Percentiles rank a stretch among this genome's conserved stretches.
Conservation (phyloP, 352 stramenopile species). For the Thalassiosira oceanica region DNA sequence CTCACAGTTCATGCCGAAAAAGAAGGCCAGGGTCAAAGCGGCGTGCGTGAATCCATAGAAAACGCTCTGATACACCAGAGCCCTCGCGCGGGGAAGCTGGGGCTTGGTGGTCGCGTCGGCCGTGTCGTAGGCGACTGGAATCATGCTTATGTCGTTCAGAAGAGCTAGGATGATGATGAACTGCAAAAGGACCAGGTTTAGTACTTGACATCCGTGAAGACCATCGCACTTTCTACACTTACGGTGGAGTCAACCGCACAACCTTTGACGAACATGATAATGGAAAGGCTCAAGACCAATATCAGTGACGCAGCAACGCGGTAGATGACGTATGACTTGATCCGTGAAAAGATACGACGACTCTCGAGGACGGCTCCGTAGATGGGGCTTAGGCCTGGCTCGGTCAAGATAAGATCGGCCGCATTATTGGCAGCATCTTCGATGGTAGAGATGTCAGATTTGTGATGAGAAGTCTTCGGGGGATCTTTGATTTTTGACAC, state of each 20-base stretch:
- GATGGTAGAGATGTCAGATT: constrained; percentile 90
- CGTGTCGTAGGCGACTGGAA: constrained; percentile 69
- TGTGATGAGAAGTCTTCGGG: constrained; percentile 85
- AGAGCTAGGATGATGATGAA: constrained; percentile 88
- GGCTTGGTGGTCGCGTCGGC: constrained; percentile 55
- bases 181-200: no score
- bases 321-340: constrained; percentile 91
- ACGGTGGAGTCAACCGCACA: constrained; percentile 87
- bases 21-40: constrained; percentile 18
- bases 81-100: constrained; percentile 40
- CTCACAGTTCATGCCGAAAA: neutral
- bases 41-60: constrained; percentile 54
- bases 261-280: constrained; percentile 86
- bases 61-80: constrained; percentile 41
- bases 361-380: constrained; percentile 87
- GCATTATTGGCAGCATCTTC: constrained; percentile 87
- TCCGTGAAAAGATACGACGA: constrained; percentile 87
- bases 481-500: constrained; percentile 90
- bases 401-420: constrained; percentile 87
- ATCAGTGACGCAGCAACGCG: constrained; percentile 87
- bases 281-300: constrained; percentile 87
- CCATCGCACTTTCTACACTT: no score
- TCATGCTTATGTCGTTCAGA: constrained; percentile 85
- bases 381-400: constrained; percentile 83
- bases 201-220: no score